These are phyloP conservation scores for Schizopora paradoxa DNA, from an alignment of 1,284 basidiomycete genomes.

Conservation along the genomic window DNA sequence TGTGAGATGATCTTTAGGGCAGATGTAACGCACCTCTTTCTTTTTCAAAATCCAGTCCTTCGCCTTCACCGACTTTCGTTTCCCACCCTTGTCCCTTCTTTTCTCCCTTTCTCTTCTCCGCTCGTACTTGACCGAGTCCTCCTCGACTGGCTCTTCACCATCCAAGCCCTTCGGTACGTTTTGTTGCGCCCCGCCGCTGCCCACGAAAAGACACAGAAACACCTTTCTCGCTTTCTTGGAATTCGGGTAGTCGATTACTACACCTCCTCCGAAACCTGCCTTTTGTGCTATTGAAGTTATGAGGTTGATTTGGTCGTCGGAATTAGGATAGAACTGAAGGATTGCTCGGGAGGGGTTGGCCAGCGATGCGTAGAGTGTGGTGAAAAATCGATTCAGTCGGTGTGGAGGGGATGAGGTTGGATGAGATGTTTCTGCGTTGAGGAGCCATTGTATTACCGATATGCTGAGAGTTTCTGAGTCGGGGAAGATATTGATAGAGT, in stretches of 20 bases:
- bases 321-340: slow-evolving; percentile 94
- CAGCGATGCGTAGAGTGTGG: slow-evolving; percentile 89
- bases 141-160: slow-evolving; percentile 52
- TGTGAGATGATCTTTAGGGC: not conserved
- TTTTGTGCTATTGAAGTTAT: slow-evolving; percentile 92
- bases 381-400: slow-evolving; percentile 92
- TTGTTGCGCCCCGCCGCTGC: slow-evolving; percentile 53
- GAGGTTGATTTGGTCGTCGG: slow-evolving; percentile 92
- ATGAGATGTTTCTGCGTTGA: slow-evolving; percentile 93
- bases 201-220: slow-evolving; percentile 86
- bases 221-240: slow-evolving; percentile 92
- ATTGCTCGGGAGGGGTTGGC: slow-evolving; percentile 91
- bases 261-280: slow-evolving; percentile 94
- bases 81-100: slow-evolving; percentile 48
- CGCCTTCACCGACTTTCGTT: slow-evolving; percentile 62
- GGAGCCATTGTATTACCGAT: slow-evolving; percentile 97
- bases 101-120: slow-evolving; percentile 58
- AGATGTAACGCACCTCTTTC: slow-evolving; percentile 53
- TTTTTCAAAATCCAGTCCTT: slow-evolving; percentile 81
- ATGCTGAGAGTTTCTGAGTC: slow-evolving; percentile 51
- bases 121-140: slow-evolving; percentile 58
- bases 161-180: slow-evolving; percentile 73
- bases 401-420: slow-evolving; percentile 90
- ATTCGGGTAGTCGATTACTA: slow-evolving; percentile 97
- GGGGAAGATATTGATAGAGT: not conserved